Percentiles rank a stretch among this genome's conserved stretches.
Evolutionary conservation across 108 stramenopile species (phyloP).

Genomic region (Nitzschia sp.): DNA sequence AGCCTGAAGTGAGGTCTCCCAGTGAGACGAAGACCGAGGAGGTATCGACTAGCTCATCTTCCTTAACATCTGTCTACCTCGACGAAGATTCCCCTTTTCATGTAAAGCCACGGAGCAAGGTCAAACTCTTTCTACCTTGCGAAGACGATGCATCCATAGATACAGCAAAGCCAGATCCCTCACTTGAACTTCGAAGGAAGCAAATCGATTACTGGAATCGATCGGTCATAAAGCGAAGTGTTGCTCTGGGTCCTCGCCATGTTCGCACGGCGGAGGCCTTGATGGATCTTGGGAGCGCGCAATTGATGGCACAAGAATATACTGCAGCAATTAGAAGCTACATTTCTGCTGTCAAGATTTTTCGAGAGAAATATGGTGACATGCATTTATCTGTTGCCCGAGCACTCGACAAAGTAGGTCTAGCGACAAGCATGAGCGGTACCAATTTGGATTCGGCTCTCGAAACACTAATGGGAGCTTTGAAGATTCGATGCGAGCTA

Average conservation of each 20-base stretch:
- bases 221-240: not conserved
- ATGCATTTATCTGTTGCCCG: constrained; percentile 21
- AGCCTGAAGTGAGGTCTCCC: not conserved
- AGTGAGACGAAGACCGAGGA: not conserved
- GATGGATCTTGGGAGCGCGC: constrained; percentile 24
- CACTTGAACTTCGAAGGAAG: not conserved
- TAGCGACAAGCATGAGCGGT: constrained; percentile 1
- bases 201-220: constrained; percentile 8
- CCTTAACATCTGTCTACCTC: not conserved
- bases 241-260: constrained; percentile 2
- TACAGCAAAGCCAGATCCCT: not conserved
- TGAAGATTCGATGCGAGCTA: constrained; percentile 21
- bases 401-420: constrained; percentile 28
- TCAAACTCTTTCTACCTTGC: not conserved
- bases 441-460: constrained; percentile 24
- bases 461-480: constrained; percentile 10
- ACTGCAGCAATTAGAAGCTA: constrained; percentile 9
- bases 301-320: constrained; percentile 6
- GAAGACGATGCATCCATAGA: not conserved
- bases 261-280: constrained; percentile 13
- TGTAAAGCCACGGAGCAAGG: not conserved
- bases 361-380: constrained; percentile 6
- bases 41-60: not conserved
- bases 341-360: constrained; percentile 16
- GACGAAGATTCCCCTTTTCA: not conserved